A percentile compares a stretch with the other conserved stretches of the same genome.
These are phyloP conservation scores for Curvularia sp. DNA, from an alignment of 2,329 filamentous ascomycete species.

Conservation along the genomic window DNA sequence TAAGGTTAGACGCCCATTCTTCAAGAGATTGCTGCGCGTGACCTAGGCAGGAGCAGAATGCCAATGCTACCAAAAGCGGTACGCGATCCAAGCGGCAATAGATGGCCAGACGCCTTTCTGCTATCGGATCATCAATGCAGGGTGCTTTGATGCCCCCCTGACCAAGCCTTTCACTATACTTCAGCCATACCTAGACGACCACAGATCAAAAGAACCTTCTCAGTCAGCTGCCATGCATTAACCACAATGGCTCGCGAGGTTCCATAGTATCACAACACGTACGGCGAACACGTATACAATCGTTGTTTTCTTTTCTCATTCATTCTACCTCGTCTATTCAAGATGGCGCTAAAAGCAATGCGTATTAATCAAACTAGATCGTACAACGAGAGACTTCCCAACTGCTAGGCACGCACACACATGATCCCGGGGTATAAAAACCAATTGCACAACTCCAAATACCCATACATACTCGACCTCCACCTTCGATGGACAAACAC, in stretches of 20 bases:
- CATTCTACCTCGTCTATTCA: neutral
- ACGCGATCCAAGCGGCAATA: neutral
- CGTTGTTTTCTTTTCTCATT: neutral
- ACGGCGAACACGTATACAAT: neutral
- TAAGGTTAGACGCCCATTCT: neutral
- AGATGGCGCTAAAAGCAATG: neutral
- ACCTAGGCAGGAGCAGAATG: neutral
- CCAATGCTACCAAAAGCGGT: neutral
- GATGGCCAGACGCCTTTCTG: neutral
- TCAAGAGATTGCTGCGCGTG: neutral
- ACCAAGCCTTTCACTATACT: neutral
- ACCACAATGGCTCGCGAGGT: neutral
- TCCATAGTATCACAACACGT: neutral
- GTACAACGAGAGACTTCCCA: conserved; percentile 1
- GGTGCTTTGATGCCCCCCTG: neutral
- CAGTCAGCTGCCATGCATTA: neutral
- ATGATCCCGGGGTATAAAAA: conserved; percentile 19
- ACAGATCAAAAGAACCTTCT: neutral
- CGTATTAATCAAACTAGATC: neutral
- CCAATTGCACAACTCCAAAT: conserved; percentile 4
- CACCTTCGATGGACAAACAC: neutral
- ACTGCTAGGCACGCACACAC: conserved; percentile 9
- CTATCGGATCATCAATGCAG: neutral
- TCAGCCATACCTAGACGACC: neutral
- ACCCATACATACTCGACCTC: neutral